Base-by-base conservation (phyloP, 495 filamentous ascomycete species). In the Filosporella fistucella region DNA sequence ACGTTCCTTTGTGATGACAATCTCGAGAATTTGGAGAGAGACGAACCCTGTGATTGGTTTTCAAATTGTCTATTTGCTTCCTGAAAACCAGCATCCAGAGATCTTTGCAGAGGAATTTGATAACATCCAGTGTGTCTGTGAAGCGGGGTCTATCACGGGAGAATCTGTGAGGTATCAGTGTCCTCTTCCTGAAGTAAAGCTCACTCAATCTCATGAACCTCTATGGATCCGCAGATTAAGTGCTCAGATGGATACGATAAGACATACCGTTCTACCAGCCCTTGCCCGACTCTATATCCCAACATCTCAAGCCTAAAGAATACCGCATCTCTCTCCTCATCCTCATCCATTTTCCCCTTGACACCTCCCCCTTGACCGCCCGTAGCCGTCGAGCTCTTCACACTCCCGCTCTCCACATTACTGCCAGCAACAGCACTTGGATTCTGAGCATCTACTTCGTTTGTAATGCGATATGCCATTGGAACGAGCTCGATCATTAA, bases 91-190 rank as follows among this genome's bases (percentile, higher is more conserved):
- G 74, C 39, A 80, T 88, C 93, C 93, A 98, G 34, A 98, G 68
- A 62, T 98, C 94, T 65, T 97, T 98, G 76, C 93, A 98, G 26
- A 97, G 75, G 61, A 97, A 97, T 65, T 98, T 98, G 61, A 98
- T 97, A 22, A 88, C 84, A 58, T 93, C 89, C 17, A 95, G 75
- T 25, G 88, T 88, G 65, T 93, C 87, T 21, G 78, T 82, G 65
- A 95, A 93, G 35, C 89, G 83, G 33, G 93, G 88, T 35, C 88
- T 75, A 63, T 95, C 87, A 51, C 83, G 77, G 30, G 89, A 89
- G 70, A 97, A 96, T 47, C 91, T 95, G 55, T 21, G 47, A 33
- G n/a, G 12, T 7, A 26, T 28, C 20, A 30, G 16, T 51, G 35
- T 38, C 17, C n/a, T n/a, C n/a, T n/a, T n/a, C n/a, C n/a, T n/a